Base-by-base conservation (phyloP, 257 asterid genomes). In the Lantana camara region DNA sequence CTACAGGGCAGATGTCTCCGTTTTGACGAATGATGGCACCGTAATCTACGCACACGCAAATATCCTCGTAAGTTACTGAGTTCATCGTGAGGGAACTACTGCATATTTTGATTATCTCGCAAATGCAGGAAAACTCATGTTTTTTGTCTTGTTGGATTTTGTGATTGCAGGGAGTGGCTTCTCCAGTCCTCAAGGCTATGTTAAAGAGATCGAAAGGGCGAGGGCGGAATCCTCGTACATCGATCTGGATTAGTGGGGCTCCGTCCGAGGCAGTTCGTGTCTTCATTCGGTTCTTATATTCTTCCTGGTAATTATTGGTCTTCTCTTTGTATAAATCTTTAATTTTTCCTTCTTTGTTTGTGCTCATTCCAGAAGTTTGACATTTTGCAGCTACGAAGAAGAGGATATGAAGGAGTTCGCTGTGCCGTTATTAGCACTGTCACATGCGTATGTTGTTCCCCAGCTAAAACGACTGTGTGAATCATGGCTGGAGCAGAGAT, bases 211-310 rank as follows among this genome's bases (percentile, higher is more conserved):
- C 57, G 47, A 85, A 72, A 66, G 61, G 75, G 37, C 60, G 17
- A 15, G 79, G 69, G 12, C 79, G 60, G 9, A 45, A 69, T 20
- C 68, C 58, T 32, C 78, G 22, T 13, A 75, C 68, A 46, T 73
- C 87, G 38, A 78, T 93, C 76, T 32, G 78, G 4, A 84, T 93
- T 37, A 70, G 58, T 6, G 99, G 99, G 41, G 95, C 83, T 74
- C 96, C 94, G 22, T 58, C 91, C 0, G 99, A 81, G 74, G 97
- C 95, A 29, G 95, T 87, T 60, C 85, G 80, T 38, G 73, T 79
- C 45, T 85, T 93, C 72, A 60, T 93, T 47, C 79, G 99, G 45
- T 90, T 73, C 80, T 59, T 93, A 20, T 93, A 93, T 66, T 85
- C 96, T n/a, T 85, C 96, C 5, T 57, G 97, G 99, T 92, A 86